Conservation (phyloP, 2,329 filamentous ascomycete genomes). For the Aspergillus oerlinghausenensis region DNA sequence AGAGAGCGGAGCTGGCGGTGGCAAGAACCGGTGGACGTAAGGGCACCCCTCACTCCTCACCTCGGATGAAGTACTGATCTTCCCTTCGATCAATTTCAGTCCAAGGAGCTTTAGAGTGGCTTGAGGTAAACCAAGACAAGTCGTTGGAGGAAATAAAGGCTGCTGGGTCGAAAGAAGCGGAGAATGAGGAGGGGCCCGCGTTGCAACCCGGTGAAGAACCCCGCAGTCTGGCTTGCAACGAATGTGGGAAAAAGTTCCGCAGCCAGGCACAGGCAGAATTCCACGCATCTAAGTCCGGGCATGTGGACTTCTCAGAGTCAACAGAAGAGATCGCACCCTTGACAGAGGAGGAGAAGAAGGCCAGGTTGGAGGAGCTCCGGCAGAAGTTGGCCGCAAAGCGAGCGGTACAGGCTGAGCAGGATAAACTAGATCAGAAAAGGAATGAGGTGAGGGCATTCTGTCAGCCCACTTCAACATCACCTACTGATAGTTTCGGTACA, state of each 20-base stretch:
- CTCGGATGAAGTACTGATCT: background rate
- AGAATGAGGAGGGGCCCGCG: constrained; percentile 57
- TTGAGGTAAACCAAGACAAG: constrained; percentile 87
- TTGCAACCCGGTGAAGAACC: constrained; percentile 67
- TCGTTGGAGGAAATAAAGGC: constrained; percentile 73
- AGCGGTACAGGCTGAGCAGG: constrained; percentile 61
- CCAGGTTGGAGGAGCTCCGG: constrained; percentile 70
- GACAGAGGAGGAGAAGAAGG: constrained; percentile 85
- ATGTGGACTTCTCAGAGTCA: constrained; percentile 88
- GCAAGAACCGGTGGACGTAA: constrained; percentile 75
- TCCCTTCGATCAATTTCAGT: constrained; percentile 49
- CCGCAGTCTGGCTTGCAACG: constrained; percentile 84
- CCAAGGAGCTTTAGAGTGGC: constrained; percentile 87
- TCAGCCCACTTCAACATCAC: background rate
- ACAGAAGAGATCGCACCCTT: constrained; percentile 87
- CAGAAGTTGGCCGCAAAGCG: constrained; percentile 69
- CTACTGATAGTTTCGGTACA: constrained; percentile 15
- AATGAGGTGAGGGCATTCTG: constrained; percentile 62
- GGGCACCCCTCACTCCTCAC: constrained; percentile 28
- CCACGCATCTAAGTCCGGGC: constrained; percentile 86
- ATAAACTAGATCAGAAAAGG: constrained; percentile 75
- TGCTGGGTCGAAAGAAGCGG: constrained; percentile 49
- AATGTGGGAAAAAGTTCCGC: constrained; percentile 88
- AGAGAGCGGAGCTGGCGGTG: constrained; percentile 76
- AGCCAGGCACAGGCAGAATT: constrained; percentile 78